Conservation (phyloP, 2,329 filamentous ascomycete genomes). For the Colletotrichum sp. region DNA sequence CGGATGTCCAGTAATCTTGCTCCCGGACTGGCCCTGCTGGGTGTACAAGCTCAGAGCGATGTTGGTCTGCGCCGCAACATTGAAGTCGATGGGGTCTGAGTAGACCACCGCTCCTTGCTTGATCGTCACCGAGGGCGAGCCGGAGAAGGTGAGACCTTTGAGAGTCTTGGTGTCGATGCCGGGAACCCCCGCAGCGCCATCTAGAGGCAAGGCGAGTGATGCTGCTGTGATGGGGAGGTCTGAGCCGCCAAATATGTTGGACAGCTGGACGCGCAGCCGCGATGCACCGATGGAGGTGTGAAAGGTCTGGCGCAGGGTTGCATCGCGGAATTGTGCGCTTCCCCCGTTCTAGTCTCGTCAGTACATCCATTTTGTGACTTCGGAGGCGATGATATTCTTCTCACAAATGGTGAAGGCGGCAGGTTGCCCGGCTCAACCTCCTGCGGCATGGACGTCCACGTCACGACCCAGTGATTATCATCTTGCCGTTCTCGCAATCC, state of each 20-base stretch:
- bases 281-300: conserved; percentile 62
- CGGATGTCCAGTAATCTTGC: conserved; percentile 67
- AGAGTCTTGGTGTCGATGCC: conserved; percentile 58
- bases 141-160: conserved; percentile 63
- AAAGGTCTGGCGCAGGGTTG: conserved; percentile 71
- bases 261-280: conserved; percentile 66
- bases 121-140: conserved; percentile 53
- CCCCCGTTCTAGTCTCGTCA: conserved; percentile 31
- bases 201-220: conserved; percentile 60
- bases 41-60: conserved; percentile 66
- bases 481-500: conserved; percentile 22
- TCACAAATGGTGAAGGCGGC: conserved; percentile 63
- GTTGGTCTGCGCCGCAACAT: conserved; percentile 53
- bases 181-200: conserved; percentile 57
- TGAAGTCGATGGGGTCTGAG: conserved; percentile 65
- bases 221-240: conserved; percentile 65
- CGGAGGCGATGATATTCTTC: conserved; percentile 24
- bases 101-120: conserved; percentile 63
- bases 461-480: conserved; percentile 64
- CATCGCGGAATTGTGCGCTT: conserved; percentile 57
- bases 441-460: conserved; percentile 72
- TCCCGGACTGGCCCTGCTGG: conserved; percentile 58
- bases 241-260: conserved; percentile 68
- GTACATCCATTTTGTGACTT: not conserved
- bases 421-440: conserved; percentile 67